Evolutionary conservation across 176 grass and related monocot species (phyloP).

Genomic region (Aegilops tauschii): DNA sequence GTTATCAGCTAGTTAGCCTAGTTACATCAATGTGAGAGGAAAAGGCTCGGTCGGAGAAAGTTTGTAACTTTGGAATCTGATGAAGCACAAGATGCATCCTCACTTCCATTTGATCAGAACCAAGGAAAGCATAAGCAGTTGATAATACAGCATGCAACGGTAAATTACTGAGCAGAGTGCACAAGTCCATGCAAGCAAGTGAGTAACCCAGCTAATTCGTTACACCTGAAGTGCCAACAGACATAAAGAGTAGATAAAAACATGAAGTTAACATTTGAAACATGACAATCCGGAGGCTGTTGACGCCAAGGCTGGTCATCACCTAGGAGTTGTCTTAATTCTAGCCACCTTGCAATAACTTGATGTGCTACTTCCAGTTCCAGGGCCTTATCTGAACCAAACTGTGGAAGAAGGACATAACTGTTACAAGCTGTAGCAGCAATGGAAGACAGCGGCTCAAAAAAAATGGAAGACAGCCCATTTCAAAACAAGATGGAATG

Average conservation of each 20-base stretch:
- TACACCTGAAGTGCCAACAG: background rate
- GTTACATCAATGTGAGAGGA: no score
- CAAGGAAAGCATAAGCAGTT: no score
- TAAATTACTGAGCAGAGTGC: no score
- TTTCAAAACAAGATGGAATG: background rate
- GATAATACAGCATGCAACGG: no score
- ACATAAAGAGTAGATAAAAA: background rate
- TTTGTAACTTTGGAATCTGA: no score
- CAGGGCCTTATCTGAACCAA: background rate
- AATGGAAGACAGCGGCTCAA: background rate
- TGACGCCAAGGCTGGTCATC: background rate
- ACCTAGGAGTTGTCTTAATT: background rate
- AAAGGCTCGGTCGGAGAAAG: no score
- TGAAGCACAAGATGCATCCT: no score
- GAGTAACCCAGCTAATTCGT: background rate
- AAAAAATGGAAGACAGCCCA: background rate
- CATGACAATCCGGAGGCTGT: background rate
- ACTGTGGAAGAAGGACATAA: background rate
- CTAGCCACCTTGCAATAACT: background rate
- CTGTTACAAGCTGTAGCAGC: background rate
- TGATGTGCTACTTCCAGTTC: background rate
- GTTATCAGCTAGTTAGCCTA: no score
- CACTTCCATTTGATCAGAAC: no score
- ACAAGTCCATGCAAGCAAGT: no score
- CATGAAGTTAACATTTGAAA: background rate